phyloP scores from a whole-genome alignment of 345 rosid genomes.

The Erysimum cheiranthoides region DNA sequence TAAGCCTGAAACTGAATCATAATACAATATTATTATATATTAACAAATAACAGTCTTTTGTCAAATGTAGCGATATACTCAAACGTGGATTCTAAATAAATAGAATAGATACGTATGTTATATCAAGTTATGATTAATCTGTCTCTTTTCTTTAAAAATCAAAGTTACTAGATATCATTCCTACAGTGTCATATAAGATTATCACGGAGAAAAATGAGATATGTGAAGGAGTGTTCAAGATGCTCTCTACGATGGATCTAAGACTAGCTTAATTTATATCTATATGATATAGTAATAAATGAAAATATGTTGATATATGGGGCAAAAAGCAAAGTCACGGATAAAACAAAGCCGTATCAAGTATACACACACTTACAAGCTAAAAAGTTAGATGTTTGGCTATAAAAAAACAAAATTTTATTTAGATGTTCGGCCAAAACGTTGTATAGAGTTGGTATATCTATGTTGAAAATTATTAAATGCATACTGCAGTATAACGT shows the following conservation, averaged over 20 bases:
- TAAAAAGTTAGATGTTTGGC: constrained; percentile 9
- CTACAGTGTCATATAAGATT: neutral
- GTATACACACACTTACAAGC: neutral
- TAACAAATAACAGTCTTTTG: neutral
- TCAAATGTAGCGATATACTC: neutral
- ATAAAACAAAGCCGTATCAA: constrained; percentile 13
- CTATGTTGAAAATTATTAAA: neutral
- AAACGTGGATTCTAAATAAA: neutral
- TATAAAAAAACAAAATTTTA: neutral
- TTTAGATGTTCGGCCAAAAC: constrained; percentile 4
- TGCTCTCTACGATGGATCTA: neutral
- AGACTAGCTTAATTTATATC: neutral
- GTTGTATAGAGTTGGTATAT: neutral
- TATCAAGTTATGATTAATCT: neutral
- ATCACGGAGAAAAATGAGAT: neutral
- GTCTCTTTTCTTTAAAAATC: neutral
- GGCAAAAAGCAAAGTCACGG: constrained; percentile 17
- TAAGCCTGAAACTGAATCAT: neutral
- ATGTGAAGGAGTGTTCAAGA: neutral
- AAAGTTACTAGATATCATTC: neutral
- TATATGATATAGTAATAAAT: neutral
- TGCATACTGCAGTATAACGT: neutral
- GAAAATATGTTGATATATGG: constrained; percentile 6
- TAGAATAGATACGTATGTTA: neutral
- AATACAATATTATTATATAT: neutral